phyloP scores from a whole-genome alignment of 352 stramenopile genomes.

The Globisporangium irregulare region DNA sequence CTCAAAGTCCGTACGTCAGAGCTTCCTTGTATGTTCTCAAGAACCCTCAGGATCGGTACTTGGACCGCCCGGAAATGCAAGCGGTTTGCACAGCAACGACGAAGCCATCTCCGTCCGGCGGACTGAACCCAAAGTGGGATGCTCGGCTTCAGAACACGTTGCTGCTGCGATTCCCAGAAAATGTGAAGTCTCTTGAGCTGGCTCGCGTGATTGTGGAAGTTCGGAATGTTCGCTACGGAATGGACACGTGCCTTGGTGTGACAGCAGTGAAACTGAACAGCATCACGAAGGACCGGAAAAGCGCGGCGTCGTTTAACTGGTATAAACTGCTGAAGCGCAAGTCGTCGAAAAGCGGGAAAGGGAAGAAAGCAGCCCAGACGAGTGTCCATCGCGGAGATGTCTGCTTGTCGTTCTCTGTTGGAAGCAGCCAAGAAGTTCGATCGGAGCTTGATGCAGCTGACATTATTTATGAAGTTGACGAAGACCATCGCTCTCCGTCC shows the following conservation, averaged over 20 bases:
- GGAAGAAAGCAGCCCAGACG: constrained; percentile 34
- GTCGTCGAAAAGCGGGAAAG: constrained; percentile 52
- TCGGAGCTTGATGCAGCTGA: constrained; percentile 53
- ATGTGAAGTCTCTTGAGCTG: constrained; percentile 57
- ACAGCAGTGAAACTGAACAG: constrained; percentile 79
- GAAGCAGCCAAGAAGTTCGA: constrained; percentile 74
- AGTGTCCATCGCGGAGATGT: constrained; percentile 76
- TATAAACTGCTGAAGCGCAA: constrained; percentile 85
- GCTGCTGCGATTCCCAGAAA: constrained; percentile 63
- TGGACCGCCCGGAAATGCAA: constrained; percentile 77
- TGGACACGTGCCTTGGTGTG: constrained; percentile 83
- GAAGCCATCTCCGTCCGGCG: constrained; percentile 74
- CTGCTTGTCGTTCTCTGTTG: constrained; percentile 78
- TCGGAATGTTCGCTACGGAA: constrained; percentile 79
- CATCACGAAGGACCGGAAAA: constrained; percentile 72
- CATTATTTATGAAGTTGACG: constrained; percentile 31
- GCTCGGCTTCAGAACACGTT: constrained; percentile 77
- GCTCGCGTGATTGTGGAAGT: constrained; percentile 85
- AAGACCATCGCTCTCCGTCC: constrained; percentile 26
- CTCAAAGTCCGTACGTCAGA: constrained; percentile 82
- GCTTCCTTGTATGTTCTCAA: constrained; percentile 83
- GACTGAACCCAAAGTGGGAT: constrained; percentile 71
- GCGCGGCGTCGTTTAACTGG: constrained; percentile 82
- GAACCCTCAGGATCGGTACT: constrained; percentile 71
- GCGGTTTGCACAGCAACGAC: constrained; percentile 74